Evolutionary conservation across 1,139 yeast species (phyloP).

Genomic region (Scheffersomyces cryptocercus): DNA sequence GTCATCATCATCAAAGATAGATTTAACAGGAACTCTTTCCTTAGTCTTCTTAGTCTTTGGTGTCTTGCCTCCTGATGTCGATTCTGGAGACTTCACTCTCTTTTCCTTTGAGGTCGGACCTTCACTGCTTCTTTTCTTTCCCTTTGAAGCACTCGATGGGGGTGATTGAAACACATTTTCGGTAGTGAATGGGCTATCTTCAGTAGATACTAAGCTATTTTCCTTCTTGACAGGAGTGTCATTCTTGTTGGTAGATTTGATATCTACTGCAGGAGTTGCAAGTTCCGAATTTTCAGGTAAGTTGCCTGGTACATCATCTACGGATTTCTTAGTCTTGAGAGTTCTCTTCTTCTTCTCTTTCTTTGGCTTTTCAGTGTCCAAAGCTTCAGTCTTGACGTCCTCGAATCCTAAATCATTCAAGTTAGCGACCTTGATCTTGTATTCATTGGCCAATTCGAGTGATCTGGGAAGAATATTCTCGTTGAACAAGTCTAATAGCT

Average conservation of each 20-base stretch:
- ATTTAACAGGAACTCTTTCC: conserved; percentile 4
- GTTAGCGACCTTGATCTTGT: conserved; percentile 22
- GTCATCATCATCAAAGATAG: conserved; percentile 9
- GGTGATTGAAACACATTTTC: neutral
- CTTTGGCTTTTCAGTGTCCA: conserved; percentile 12
- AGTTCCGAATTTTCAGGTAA: neutral
- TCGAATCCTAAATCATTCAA: conserved; percentile 8
- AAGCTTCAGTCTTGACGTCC: conserved; percentile 3
- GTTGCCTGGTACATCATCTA: conserved; percentile 1
- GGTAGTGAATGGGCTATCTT: neutral
- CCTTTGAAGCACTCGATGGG: conserved; percentile 1
- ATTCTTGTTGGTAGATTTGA: neutral
- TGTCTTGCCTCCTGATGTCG: conserved; percentile 4
- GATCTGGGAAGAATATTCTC: conserved; percentile 46
- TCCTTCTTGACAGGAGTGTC: neutral
- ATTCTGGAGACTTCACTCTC: conserved; percentile 2
- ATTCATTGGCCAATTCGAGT: conserved; percentile 25
- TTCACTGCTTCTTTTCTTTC: neutral
- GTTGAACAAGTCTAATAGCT: conserved; percentile 54
- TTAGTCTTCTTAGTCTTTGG: conserved; percentile 6
- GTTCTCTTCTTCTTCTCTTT: conserved; percentile 14
- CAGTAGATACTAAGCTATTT: neutral
- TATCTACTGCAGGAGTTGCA: neutral
- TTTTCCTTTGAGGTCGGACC: conserved; percentile 1
- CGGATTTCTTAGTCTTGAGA: conserved; percentile 1